Base-by-base conservation (phyloP, 805 yeast species). In the Danielia oregonensis region DNA sequence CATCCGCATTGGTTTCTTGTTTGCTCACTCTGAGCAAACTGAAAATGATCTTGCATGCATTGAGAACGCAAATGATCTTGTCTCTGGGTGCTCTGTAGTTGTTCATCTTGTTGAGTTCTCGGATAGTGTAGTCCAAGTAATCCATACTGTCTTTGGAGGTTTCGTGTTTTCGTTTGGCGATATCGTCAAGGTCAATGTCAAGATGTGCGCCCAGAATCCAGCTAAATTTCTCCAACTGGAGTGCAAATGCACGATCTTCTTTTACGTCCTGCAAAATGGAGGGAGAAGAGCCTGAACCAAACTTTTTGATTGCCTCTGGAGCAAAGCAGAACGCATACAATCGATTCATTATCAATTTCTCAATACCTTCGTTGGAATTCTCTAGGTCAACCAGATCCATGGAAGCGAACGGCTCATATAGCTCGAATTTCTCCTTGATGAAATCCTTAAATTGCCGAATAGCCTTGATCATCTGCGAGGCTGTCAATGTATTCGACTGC, bases 1-100 rank as follows among this genome's bases (percentile, higher is more conserved):
- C 78, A 60, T 93, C 99, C 0, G 99, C 99, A 46, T 88, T 89
- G 6, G 72, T 64, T 47, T 85, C 91, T 32, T 68, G 65, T 39
- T 79, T 83, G 35, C 78, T 70, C 40, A 79, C 85, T 42, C 88
- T 79, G 30, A 94, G 74, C 37, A 86, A 70, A 8, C 95, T 94
- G 66, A 88, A 89, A 5, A 94, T 82, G 14, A 93, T 89, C 58
- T 91, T 91, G 54, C 97, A 91, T 34, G 93, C 79, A 60, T 93
- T 94, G 42, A 93, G 68, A 3, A 93, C 70, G 55, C 97, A 93
- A 24, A 93, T 86, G 43, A 87, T 78, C 53, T 93, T 93, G 54
- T 94, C 98, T 34, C 98, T 69, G 11, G 98, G 98, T 0, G 97
- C 91, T 48, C 94, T 76, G 56, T 83, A 94, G 34, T 76, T 71